phyloP scores from a whole-genome alignment of 192 early-diverging fungal species.

The Gonapodya sp. region DNA sequence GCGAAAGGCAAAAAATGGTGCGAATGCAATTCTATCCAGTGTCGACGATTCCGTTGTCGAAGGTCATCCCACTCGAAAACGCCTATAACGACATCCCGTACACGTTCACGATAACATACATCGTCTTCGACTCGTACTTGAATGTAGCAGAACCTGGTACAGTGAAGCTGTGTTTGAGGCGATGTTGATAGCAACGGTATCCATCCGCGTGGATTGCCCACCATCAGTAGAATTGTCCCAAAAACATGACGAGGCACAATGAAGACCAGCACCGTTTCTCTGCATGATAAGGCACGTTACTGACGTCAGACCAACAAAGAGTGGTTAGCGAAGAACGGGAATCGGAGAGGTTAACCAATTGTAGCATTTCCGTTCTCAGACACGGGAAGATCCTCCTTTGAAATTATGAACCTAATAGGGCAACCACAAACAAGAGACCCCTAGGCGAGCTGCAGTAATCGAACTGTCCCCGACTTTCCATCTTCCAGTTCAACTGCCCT shows the following conservation, averaged over 20 bases:
- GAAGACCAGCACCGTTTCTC: conserved; percentile 69
- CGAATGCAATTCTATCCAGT: background rate
- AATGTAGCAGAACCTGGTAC: conserved; percentile 58
- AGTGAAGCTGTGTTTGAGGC: background rate
- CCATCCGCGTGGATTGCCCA: conserved; percentile 20
- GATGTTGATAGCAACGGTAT: no score
- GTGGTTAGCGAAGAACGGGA: no score
- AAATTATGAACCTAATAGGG: no score
- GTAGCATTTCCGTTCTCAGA: no score
- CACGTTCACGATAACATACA: conserved; percentile 71
- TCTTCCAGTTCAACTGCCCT: background rate
- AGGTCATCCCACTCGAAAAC: conserved; percentile 13
- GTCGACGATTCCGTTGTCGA: background rate
- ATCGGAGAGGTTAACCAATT: no score
- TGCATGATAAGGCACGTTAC: conserved; percentile 76
- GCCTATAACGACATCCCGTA: conserved; percentile 40
- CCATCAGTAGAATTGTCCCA: conserved; percentile 69
- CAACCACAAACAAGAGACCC: no score
- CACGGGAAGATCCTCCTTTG: no score
- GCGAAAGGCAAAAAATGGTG: background rate
- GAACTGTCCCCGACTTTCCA: background rate
- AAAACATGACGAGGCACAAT: conserved; percentile 60
- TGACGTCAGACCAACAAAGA: no score
- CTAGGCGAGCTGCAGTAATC: no score
- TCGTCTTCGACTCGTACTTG: conserved; percentile 66